Evolutionary conservation across 2,329 filamentous ascomycete genomes (phyloP).

Genomic region (Incumbomyces lentus): DNA sequence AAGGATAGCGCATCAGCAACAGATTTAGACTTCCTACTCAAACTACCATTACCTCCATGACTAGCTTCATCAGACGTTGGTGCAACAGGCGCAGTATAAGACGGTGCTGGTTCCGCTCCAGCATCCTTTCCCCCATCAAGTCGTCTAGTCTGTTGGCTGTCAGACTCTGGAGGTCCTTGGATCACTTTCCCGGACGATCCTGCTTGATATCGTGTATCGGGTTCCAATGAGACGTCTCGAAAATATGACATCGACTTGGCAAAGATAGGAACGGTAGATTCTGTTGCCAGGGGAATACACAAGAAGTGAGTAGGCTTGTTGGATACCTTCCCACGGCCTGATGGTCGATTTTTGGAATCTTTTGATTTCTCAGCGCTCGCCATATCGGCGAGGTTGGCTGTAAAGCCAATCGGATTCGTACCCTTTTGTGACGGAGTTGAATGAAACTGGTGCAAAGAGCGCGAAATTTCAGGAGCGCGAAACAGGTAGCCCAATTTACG

Average conservation of each 20-base stretch:
- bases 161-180: background rate
- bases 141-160: background rate
- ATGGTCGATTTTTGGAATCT: background rate
- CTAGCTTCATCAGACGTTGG: no score
- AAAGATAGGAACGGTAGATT: slow-evolving; percentile 53
- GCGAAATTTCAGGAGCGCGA: no score
- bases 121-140: no score
- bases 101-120: background rate
- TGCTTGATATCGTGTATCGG: background rate
- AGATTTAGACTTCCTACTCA: slow-evolving; percentile 11
- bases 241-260: slow-evolving; percentile 53
- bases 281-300: slow-evolving; percentile 51
- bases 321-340: slow-evolving; percentile 11
- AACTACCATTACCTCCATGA: slow-evolving; percentile 19
- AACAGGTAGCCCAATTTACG: no score
- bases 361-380: background rate
- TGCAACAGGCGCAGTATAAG: no score
- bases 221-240: slow-evolving; percentile 35
- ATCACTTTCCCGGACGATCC: slow-evolving; percentile 1
- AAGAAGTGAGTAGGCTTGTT: slow-evolving; percentile 37
- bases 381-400: background rate
- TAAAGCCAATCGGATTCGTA: background rate
- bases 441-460: no score
- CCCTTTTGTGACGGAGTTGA: no score
- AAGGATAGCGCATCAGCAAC: background rate